phyloP scores from a whole-genome alignment of 2,329 filamentous ascomycete species.

The Dactylonectria estremocensis region DNA sequence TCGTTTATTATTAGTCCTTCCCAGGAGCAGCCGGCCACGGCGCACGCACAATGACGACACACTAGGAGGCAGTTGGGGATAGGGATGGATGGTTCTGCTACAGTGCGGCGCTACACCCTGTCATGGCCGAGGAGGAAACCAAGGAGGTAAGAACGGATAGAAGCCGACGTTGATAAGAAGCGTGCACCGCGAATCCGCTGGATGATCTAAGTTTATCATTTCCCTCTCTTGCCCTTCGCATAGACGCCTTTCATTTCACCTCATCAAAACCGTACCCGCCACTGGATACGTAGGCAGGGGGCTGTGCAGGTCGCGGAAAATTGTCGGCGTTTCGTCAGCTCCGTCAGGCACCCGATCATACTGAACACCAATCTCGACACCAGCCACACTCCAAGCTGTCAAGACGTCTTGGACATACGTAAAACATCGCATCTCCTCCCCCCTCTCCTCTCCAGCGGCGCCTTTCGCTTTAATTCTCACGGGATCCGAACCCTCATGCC shows the following conservation, averaged over 20 bases:
- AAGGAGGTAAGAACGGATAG: slow-evolving; percentile 8
- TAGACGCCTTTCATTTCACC: slow-evolving; percentile 20
- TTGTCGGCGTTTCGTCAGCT: slow-evolving; percentile 55
- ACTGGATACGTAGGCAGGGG: slow-evolving; percentile 49
- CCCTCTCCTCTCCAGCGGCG: slow-evolving; percentile 24
- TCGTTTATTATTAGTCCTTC: slow-evolving; percentile 34
- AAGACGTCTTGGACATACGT: slow-evolving; percentile 36
- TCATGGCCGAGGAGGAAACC: slow-evolving; percentile 14
- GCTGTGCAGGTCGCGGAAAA: slow-evolving; percentile 54
- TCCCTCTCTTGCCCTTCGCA: slow-evolving; percentile 2
- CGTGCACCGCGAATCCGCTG: background rate
- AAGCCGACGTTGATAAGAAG: background rate
- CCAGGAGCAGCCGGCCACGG: slow-evolving; percentile 29
- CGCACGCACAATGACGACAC: slow-evolving; percentile 49
- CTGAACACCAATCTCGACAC: slow-evolving; percentile 45
- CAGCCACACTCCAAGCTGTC: slow-evolving; percentile 49
- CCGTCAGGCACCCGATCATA: slow-evolving; percentile 53
- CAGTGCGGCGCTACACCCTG: background rate
- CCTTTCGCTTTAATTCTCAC: slow-evolving; percentile 25
- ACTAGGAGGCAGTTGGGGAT: slow-evolving; percentile 20
- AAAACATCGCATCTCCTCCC: slow-evolving; percentile 45
- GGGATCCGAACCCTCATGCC: slow-evolving; percentile 46
- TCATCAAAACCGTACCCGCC: slow-evolving; percentile 35
- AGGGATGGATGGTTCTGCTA: background rate
- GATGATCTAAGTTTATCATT: background rate